Conservation (phyloP, 345 rosid species). For the Brassica juncea region DNA sequence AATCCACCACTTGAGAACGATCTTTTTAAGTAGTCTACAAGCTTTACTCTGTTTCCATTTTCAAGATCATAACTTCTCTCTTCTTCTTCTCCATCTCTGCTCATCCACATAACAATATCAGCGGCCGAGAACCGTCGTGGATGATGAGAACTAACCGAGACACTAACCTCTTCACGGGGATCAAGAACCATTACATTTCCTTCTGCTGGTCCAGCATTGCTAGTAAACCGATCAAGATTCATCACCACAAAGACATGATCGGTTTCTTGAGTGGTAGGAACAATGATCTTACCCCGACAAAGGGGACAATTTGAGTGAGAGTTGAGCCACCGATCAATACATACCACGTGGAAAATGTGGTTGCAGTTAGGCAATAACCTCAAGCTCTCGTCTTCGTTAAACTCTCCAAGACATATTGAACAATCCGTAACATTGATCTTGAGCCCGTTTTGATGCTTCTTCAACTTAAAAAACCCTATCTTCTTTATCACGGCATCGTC, state of each 20-base stretch:
- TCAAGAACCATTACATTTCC: slow-evolving; percentile 43
- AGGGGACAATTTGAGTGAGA: slow-evolving; percentile 90
- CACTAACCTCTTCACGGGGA: slow-evolving; percentile 49
- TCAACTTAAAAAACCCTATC: slow-evolving; percentile 67
- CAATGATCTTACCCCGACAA: slow-evolving; percentile 68
- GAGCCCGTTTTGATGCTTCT: slow-evolving; percentile 44
- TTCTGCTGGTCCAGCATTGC: slow-evolving; percentile 30
- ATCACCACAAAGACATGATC: slow-evolving; percentile 28
- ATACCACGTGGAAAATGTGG: slow-evolving; percentile 78
- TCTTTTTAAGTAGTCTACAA: slow-evolving; percentile 48
- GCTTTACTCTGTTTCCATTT: slow-evolving; percentile 39
- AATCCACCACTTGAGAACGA: slow-evolving; percentile 66
- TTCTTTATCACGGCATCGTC: slow-evolving; percentile 74
- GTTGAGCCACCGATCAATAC: slow-evolving; percentile 89
- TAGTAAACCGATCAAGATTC: slow-evolving; percentile 39
- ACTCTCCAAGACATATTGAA: slow-evolving; percentile 88
- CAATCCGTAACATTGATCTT: slow-evolving; percentile 69
- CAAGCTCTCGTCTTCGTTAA: slow-evolving; percentile 66
- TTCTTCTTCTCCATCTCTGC: slow-evolving; percentile 39
- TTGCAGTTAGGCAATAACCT: slow-evolving; percentile 86
- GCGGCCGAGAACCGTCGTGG: slow-evolving; percentile 48
- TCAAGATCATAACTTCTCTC: slow-evolving; percentile 39
- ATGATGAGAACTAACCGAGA: slow-evolving; percentile 51
- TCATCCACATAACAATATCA: slow-evolving; percentile 43
- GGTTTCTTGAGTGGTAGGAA: slow-evolving; percentile 41